Evolutionary conservation across 768 basidiomycete genomes (phyloP).

Genomic region (Chlorophyllum brunneum): DNA sequence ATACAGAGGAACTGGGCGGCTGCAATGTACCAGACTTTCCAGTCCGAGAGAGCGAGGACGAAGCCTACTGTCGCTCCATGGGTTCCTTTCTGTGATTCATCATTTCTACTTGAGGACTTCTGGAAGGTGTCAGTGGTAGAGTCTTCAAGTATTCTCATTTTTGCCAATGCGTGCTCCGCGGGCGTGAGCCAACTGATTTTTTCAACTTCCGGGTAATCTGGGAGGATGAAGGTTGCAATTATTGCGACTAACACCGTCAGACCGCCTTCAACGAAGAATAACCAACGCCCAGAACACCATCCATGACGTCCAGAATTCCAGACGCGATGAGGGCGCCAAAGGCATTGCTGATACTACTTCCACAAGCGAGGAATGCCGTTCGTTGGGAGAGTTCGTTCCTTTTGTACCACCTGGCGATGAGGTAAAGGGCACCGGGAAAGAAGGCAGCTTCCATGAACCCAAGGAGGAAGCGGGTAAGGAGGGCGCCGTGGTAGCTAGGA

Average conservation of each 20-base stretch:
- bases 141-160: conserved; percentile 62
- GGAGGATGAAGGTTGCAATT: conserved; percentile 58
- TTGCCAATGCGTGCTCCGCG: conserved; percentile 53
- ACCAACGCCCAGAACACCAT: conserved; percentile 70
- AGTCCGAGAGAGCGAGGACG: conserved; percentile 56
- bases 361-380: conserved; percentile 66
- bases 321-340: conserved; percentile 79
- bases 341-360: conserved; percentile 74
- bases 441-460: conserved; percentile 71
- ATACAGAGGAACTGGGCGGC: conserved; percentile 36
- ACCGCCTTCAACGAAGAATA: conserved; percentile 66
- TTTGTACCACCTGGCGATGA: conserved; percentile 72
- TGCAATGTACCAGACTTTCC: conserved; percentile 67
- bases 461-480: conserved; percentile 70
- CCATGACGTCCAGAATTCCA: conserved; percentile 68
- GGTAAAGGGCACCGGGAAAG: conserved; percentile 64
- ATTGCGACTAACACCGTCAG: conserved; percentile 50
- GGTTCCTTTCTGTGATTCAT: conserved; percentile 6
- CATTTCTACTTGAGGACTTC: conserved; percentile 12
- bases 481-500: conserved; percentile 55
- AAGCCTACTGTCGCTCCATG: conserved; percentile 35
- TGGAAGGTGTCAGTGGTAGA: neutral
- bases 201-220: conserved; percentile 62
- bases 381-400: conserved; percentile 66
- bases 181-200: conserved; percentile 51